Evolutionary conservation across 345 rosid species (phyloP).

Genomic region (Noccaea caerulescens): DNA sequence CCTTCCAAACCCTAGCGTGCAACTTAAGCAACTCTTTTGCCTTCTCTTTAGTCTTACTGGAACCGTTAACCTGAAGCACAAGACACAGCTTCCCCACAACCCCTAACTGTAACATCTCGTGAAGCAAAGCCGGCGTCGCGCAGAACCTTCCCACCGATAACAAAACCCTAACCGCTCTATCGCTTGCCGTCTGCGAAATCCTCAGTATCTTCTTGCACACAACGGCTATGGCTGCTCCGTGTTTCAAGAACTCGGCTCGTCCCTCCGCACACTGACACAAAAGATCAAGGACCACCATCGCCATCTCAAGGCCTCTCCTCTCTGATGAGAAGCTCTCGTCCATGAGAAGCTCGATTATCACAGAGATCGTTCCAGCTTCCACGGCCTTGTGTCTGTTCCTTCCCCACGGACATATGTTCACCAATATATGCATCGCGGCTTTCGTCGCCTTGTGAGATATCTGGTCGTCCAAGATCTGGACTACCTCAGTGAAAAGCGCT

Average conservation of each 20-base stretch:
- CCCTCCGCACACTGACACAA: slow-evolving; percentile 80
- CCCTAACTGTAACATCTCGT: slow-evolving; percentile 79
- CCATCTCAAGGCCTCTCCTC: slow-evolving; percentile 55
- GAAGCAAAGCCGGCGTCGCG: slow-evolving; percentile 50
- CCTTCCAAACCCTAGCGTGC: slow-evolving; percentile 72
- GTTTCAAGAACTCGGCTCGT: slow-evolving; percentile 65
- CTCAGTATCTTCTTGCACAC: slow-evolving; percentile 79
- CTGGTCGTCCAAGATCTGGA: slow-evolving; percentile 55
- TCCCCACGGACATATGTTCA: slow-evolving; percentile 61
- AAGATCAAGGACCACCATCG: slow-evolving; percentile 55
- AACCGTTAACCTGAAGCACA: slow-evolving; percentile 62
- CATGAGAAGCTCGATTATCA: slow-evolving; percentile 68
- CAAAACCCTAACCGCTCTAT: slow-evolving; percentile 69
- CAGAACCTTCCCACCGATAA: slow-evolving; percentile 63
- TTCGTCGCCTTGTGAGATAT: slow-evolving; percentile 67
- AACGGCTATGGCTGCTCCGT: slow-evolving; percentile 70
- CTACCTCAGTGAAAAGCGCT: slow-evolving; percentile 53
- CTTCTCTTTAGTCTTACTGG: slow-evolving; percentile 55
- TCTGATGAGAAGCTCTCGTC: slow-evolving; percentile 54
- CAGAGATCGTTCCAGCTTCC: slow-evolving; percentile 58
- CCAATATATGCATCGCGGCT: slow-evolving; percentile 58
- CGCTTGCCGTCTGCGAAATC: slow-evolving; percentile 64
- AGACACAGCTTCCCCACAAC: slow-evolving; percentile 70
- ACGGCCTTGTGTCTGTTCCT: slow-evolving; percentile 72
- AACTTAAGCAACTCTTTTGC: slow-evolving; percentile 66